These are phyloP conservation scores for Novymonas esmeraldas DNA, from an alignment of 208 protist species.

Conservation along the genomic window DNA sequence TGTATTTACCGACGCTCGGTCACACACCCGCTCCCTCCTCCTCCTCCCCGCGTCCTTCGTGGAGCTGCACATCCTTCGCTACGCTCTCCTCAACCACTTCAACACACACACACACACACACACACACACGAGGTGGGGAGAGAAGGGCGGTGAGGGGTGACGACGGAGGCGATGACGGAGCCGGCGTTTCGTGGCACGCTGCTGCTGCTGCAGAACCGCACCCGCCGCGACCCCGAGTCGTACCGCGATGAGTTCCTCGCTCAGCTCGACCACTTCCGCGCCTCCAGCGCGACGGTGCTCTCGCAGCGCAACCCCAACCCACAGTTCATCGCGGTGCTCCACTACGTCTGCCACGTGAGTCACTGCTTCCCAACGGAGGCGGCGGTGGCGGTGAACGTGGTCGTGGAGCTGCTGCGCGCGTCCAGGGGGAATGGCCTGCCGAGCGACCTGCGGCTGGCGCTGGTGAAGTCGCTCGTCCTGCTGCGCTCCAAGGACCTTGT, in stretches of 20 bases:
- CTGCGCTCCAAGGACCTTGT: conserved; percentile 94
- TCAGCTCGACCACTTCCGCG: conserved; percentile 95
- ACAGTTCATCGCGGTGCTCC: conserved; percentile 81
- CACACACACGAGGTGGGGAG: no score
- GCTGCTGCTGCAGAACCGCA: conserved; percentile 95
- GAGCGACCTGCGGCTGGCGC: conserved; percentile 74
- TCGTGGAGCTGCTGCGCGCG: conserved; percentile 85
- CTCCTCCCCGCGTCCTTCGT: no score
- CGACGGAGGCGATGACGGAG: conserved; percentile 59
- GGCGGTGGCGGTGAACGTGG: conserved; percentile 76
- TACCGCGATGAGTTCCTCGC: conserved; percentile 96
- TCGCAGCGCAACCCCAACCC: conserved; percentile 88
- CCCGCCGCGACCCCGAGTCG: conserved; percentile 94
- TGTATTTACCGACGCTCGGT: no score
- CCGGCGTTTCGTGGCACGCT: conserved; percentile 91
- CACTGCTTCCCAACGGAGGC: conserved; percentile 93
- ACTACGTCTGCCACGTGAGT: conserved; percentile 87
- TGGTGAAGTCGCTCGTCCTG: conserved; percentile 94
- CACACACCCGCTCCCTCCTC: no score
- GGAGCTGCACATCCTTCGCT: no score
- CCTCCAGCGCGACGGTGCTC: conserved; percentile 88
- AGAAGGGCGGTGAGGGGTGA: no score
- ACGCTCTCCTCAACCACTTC: no score
- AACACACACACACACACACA: no score
- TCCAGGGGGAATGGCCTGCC: conserved; percentile 81